A percentile compares a stretch with the other conserved stretches of the same genome.
phyloP scores from a whole-genome alignment of 768 basidiomycete species.

The Fomitopsis pulvina region DNA sequence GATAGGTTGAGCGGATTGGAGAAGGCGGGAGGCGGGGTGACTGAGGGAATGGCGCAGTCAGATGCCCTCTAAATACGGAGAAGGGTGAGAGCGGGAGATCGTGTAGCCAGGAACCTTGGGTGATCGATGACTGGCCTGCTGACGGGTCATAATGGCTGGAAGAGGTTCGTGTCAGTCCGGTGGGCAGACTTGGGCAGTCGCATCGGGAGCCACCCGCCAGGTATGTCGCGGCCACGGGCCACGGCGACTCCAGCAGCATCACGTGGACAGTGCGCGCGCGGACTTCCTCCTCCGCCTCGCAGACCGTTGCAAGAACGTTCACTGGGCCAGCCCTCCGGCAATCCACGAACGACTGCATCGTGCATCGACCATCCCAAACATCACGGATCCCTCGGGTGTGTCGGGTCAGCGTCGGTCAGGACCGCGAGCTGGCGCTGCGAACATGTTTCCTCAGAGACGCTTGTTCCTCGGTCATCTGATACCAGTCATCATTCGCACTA shows the following conservation, averaged over 20 bases:
- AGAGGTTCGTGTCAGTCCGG: background rate
- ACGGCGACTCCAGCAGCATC: background rate
- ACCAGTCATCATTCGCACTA: background rate
- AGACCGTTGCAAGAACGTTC: background rate
- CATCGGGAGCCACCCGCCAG: background rate
- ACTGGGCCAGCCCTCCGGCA: background rate
- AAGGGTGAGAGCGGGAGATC: background rate
- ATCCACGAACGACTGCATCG: background rate
- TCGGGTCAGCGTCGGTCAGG: conserved; percentile 1
- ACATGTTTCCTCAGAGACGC: background rate
- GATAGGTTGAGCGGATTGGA: background rate
- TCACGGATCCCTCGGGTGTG: background rate
- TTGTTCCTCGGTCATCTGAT: conserved; percentile 2
- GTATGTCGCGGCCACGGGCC: background rate
- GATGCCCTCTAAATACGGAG: conserved; percentile 1
- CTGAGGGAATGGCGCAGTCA: background rate
- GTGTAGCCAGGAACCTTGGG: background rate
- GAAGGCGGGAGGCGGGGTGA: background rate
- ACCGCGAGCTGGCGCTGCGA: background rate
- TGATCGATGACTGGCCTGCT: conserved; percentile 1
- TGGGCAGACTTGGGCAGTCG: background rate
- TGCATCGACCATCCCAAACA: background rate
- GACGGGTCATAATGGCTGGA: background rate
- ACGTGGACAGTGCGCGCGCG: background rate
- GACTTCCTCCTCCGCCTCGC: background rate